Evolutionary conservation across 768 basidiomycete genomes (phyloP).

Genomic region (Tricholomella constricta): DNA sequence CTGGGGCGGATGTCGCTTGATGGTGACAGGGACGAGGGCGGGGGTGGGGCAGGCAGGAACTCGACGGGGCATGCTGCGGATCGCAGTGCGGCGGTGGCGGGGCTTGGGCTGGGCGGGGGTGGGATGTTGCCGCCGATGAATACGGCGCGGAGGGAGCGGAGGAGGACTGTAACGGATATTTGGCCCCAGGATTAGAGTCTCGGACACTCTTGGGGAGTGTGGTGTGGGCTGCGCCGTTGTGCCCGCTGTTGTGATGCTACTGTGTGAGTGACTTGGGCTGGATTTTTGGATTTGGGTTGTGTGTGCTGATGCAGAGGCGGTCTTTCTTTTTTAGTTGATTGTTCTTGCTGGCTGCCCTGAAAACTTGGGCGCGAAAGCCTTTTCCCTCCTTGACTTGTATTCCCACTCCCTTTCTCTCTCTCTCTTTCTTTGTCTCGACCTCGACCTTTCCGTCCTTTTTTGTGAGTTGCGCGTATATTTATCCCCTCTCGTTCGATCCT

Average conservation of each 20-base stretch:
- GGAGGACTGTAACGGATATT: conserved; percentile 49
- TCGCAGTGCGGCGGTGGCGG: conserved; percentile 38
- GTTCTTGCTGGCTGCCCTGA: not conserved
- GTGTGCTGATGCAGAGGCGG: not conserved
- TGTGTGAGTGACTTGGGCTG: not conserved
- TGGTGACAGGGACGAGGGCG: conserved; percentile 26
- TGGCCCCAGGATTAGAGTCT: conserved; percentile 30
- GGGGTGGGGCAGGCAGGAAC: conserved; percentile 29
- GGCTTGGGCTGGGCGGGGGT: conserved; percentile 6
- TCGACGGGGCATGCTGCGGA: conserved; percentile 38
- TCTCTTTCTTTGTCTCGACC: not conserved
- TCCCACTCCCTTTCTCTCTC: not conserved
- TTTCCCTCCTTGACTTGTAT: not conserved
- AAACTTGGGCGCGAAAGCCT: not conserved
- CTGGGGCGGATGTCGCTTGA: conserved; percentile 47
- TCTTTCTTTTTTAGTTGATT: not conserved
- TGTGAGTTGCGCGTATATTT: conserved; percentile 13
- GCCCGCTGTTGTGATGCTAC: not conserved
- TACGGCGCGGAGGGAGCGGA: conserved; percentile 35
- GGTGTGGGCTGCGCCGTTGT: not conserved
- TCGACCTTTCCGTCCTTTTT: not conserved
- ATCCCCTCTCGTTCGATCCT: conserved; percentile 9
- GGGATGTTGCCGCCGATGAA: conserved; percentile 17
- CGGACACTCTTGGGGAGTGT: no score
- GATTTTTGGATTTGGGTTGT: not conserved